A percentile compares a stretch with the other conserved stretches of the same genome.
phyloP scores from a whole-genome alignment of 257 asterid genomes.

The Mitragyna speciosa region DNA sequence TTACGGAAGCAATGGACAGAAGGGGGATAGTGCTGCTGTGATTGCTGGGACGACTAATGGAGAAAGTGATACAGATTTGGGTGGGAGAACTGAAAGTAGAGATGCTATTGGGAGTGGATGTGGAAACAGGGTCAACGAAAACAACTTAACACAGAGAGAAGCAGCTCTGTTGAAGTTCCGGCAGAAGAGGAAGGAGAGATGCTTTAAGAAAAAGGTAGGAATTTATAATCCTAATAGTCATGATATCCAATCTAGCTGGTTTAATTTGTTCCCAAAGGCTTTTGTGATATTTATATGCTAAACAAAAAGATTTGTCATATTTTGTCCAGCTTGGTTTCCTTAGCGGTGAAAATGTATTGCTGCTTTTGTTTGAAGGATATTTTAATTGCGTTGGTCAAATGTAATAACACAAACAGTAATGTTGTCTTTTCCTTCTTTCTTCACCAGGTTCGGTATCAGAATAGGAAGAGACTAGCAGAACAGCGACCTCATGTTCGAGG shows the following conservation, averaged over 20 bases:
- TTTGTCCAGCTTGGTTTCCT: neutral
- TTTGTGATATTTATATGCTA: neutral
- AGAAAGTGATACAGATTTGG: conserved; percentile 54
- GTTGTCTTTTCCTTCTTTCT: conserved; percentile 9
- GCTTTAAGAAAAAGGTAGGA: conserved; percentile 69
- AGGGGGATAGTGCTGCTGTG: conserved; percentile 47
- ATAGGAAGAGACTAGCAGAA: conserved; percentile 64
- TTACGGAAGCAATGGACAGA: conserved; percentile 59
- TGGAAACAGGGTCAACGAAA: conserved; percentile 51
- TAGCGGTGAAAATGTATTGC: neutral
- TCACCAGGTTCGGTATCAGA: conserved; percentile 53
- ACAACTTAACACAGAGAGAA: conserved; percentile 51
- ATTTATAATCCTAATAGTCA: neutral
- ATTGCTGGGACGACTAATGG: conserved; percentile 44
- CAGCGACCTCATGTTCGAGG: conserved; percentile 65
- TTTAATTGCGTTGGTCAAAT: neutral
- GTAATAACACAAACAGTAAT: neutral
- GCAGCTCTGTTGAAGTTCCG: conserved; percentile 76
- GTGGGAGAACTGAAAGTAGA: conserved; percentile 60
- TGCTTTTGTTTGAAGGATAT: neutral
- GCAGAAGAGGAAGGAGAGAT: conserved; percentile 71
- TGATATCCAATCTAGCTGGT: neutral
- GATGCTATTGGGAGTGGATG: conserved; percentile 46
- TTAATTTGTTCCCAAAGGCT: neutral
- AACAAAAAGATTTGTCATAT: neutral